These are phyloP conservation scores for Penicillium psychrosexuale DNA, from an alignment of 2,329 filamentous ascomycete species.

Conservation along the genomic window DNA sequence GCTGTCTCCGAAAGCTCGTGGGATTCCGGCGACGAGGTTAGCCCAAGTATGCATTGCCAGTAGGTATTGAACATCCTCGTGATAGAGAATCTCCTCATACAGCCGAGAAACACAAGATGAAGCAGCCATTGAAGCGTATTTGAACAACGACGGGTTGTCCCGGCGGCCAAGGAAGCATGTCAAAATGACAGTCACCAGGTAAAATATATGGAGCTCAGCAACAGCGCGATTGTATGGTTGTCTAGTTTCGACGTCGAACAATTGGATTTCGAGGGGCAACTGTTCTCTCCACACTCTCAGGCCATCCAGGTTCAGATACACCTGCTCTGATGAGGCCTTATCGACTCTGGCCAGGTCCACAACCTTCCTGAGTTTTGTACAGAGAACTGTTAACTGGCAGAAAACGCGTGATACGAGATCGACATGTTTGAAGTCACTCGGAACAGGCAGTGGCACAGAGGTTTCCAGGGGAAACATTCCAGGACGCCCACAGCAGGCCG, in stretches of 20 bases:
- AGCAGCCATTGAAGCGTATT: constrained; percentile 9
- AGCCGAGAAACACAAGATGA: constrained; percentile 10
- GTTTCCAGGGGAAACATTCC: constrained; percentile 11
- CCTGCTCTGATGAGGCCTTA: neutral
- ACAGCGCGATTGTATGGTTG: constrained; percentile 1
- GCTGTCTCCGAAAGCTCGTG: constrained; percentile 8
- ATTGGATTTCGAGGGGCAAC: constrained; percentile 1
- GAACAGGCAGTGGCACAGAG: neutral
- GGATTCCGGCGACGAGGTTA: constrained; percentile 11
- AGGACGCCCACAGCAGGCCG: constrained; percentile 12
- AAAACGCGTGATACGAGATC: constrained; percentile 3
- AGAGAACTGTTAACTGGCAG: constrained; percentile 1
- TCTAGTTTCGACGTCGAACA: constrained; percentile 5
- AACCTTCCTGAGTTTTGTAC: neutral
- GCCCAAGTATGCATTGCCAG: constrained; percentile 10
- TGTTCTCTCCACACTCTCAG: constrained; percentile 3
- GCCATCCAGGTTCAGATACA: neutral
- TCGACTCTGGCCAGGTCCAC: neutral
- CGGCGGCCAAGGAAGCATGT: constrained; percentile 12
- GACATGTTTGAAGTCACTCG: constrained; percentile 4
- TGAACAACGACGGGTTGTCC: constrained; percentile 6
- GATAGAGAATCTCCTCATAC: constrained; percentile 12
- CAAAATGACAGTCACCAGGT: constrained; percentile 11
- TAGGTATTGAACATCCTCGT: constrained; percentile 7
- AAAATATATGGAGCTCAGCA: constrained; percentile 10